These are phyloP conservation scores for Mycocentrospora acerina DNA, from an alignment of 2,329 filamentous ascomycete species.

Conservation along the genomic window DNA sequence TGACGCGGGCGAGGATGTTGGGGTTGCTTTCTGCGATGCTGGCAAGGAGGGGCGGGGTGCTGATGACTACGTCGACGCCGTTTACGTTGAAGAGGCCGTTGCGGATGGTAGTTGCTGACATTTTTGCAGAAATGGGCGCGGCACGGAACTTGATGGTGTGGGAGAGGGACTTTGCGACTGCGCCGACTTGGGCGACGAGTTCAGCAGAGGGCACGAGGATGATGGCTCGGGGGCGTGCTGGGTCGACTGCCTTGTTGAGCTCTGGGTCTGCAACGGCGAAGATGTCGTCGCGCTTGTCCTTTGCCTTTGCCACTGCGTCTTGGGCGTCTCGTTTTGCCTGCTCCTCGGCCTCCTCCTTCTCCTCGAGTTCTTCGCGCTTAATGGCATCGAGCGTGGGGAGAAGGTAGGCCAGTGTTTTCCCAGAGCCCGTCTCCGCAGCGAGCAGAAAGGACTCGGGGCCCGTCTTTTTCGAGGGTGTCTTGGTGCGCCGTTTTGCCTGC, in stretches of 20 bases:
- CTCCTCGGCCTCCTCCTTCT: slow-evolving; percentile 48
- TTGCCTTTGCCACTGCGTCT: slow-evolving; percentile 37
- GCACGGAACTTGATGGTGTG: slow-evolving; percentile 87
- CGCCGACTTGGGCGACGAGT: slow-evolving; percentile 83
- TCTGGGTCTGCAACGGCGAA: slow-evolving; percentile 63
- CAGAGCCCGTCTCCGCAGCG: slow-evolving; percentile 94
- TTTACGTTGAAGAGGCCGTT: slow-evolving; percentile 76
- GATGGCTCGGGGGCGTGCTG: slow-evolving; percentile 77
- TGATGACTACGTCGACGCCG: slow-evolving; percentile 82
- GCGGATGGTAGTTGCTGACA: slow-evolving; percentile 77
- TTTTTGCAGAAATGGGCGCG: slow-evolving; percentile 75
- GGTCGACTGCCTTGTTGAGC: slow-evolving; percentile 62
- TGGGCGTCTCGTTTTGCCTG: slow-evolving; percentile 57
- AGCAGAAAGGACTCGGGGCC: slow-evolving; percentile 72
- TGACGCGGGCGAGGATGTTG: slow-evolving; percentile 87
- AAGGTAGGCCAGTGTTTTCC: slow-evolving; percentile 93
- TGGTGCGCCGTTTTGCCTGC: slow-evolving; percentile 41
- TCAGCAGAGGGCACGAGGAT: slow-evolving; percentile 92
- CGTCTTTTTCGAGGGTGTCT: slow-evolving; percentile 28
- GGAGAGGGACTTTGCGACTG: slow-evolving; percentile 76
- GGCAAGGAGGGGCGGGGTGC: slow-evolving; percentile 85
- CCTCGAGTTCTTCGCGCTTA: slow-evolving; percentile 68
- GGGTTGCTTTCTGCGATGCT: slow-evolving; percentile 89
- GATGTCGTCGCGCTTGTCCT: slow-evolving; percentile 46
- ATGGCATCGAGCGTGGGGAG: slow-evolving; percentile 81